Percentiles rank a stretch among this genome's conserved stretches.
phyloP scores from a whole-genome alignment of 1,284 basidiomycete species.

The Tilletia walkeri region DNA sequence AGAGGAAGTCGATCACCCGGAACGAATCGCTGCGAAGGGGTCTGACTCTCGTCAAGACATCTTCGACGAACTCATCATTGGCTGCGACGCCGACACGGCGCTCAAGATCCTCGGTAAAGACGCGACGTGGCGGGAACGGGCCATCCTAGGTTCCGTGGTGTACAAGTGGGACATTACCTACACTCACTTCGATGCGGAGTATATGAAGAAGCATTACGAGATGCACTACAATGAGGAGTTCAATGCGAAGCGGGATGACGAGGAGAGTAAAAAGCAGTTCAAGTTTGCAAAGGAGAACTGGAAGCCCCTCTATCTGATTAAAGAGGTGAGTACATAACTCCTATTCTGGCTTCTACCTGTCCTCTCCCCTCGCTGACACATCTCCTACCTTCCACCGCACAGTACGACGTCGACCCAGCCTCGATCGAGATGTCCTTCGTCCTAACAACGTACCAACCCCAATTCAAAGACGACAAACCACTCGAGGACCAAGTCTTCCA shows the following conservation, averaged over 20 bases:
- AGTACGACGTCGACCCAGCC: conserved; percentile 62
- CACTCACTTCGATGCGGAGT: conserved; percentile 64
- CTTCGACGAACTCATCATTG: conserved; percentile 68
- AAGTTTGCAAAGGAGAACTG: conserved; percentile 61
- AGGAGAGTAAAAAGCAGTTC: conserved; percentile 57
- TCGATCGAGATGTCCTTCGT: conserved; percentile 68
- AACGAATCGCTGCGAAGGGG: conserved; percentile 20
- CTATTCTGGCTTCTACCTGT: no score
- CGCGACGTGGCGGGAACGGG: conserved; percentile 64
- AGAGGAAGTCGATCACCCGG: conserved; percentile 15
- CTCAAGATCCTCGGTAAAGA: conserved; percentile 63
- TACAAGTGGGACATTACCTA: conserved; percentile 63
- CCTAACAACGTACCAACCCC: conserved; percentile 64
- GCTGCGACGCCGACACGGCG: conserved; percentile 65
- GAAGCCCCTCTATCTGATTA: conserved; percentile 64
- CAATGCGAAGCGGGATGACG: conserved; percentile 55
- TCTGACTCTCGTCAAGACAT: conserved; percentile 55
- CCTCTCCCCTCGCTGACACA: neutral
- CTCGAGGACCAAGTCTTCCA: conserved; percentile 64
- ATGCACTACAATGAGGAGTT: conserved; percentile 54
- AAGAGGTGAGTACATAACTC: conserved; percentile 41
- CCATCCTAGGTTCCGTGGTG: conserved; percentile 65
- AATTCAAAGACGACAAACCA: conserved; percentile 54
- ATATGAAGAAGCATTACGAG: conserved; percentile 61
- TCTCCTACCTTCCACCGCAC: conserved; percentile 2